A percentile compares a stretch with the other conserved stretches of the same genome.
These are phyloP conservation scores for Fusarium bulbicola DNA, from an alignment of 2,329 filamentous ascomycete genomes.

Conservation along the genomic window DNA sequence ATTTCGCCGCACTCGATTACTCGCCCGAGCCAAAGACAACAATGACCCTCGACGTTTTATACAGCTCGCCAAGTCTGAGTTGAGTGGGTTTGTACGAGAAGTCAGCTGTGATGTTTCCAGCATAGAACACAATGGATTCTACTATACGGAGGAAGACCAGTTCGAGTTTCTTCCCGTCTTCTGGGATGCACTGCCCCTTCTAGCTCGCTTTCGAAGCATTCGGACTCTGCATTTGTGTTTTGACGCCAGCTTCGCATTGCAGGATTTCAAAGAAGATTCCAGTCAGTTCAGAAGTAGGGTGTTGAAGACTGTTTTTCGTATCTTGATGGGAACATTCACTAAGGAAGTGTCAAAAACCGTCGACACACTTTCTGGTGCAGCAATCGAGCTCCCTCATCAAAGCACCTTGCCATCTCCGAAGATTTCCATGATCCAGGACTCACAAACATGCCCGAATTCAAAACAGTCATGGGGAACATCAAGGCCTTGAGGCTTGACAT, in stretches of 20 bases:
- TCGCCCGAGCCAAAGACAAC: background rate
- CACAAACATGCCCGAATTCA: background rate
- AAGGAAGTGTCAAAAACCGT: background rate
- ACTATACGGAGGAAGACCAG: background rate
- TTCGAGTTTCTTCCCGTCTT: background rate
- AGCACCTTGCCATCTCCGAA: accelerated
- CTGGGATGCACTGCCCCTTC: background rate
- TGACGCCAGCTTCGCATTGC: background rate
- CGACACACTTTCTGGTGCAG: accelerated
- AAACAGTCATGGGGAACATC: background rate
- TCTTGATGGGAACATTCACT: background rate
- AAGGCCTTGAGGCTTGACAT: background rate
- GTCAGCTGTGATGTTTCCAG: background rate
- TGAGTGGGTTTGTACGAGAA: background rate
- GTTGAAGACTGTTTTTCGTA: background rate
- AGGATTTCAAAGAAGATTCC: accelerated
- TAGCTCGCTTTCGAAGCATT: background rate
- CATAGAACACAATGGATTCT: background rate
- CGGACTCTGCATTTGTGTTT: background rate
- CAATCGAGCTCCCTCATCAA: accelerated
- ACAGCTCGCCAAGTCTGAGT: background rate
- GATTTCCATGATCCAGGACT: background rate
- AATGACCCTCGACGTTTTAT: background rate
- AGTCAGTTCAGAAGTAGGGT: background rate
- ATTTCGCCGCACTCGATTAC: background rate